Evolutionary conservation across 805 yeast species (phyloP).

Genomic region (Wickerhamia fluorescens): DNA sequence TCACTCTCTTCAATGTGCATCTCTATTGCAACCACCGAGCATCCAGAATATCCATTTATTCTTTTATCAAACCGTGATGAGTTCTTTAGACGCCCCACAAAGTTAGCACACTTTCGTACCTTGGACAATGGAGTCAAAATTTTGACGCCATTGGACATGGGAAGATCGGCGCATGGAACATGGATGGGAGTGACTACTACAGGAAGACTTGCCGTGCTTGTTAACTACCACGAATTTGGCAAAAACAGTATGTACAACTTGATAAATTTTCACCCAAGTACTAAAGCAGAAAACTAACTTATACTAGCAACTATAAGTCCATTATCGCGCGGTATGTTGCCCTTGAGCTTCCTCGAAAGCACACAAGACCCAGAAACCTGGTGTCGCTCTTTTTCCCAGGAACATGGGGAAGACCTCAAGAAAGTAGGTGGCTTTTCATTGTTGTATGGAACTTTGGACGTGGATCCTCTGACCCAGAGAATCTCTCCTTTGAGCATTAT

Average conservation of each 20-base stretch:
- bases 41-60: conserved; percentile 69
- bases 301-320: conserved; percentile 18
- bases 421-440: conserved; percentile 59
- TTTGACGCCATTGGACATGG: conserved; percentile 69
- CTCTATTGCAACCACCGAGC: conserved; percentile 55
- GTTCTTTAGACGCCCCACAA: conserved; percentile 66
- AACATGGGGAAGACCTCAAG: conserved; percentile 7
- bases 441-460: conserved; percentile 43
- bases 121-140: conserved; percentile 30
- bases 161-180: conserved; percentile 71
- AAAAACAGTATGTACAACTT: conserved; percentile 3
- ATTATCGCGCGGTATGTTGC: conserved; percentile 48
- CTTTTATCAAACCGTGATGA: conserved; percentile 86
- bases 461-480: conserved; percentile 14
- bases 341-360: conserved; percentile 38
- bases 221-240: conserved; percentile 59
- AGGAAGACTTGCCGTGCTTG: conserved; percentile 64
- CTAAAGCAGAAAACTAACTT: conserved; percentile 9
- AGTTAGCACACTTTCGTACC: conserved; percentile 36
- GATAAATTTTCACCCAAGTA: background rate
- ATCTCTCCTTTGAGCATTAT: conserved; percentile 37
- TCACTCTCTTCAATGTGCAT: too few relatives aligned
- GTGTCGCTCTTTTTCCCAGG: conserved; percentile 25
- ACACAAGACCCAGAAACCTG: conserved; percentile 35
- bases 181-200: conserved; percentile 73